Base-by-base conservation (phyloP, 2,329 filamentous ascomycete genomes). In the Verticillium nubilum region DNA sequence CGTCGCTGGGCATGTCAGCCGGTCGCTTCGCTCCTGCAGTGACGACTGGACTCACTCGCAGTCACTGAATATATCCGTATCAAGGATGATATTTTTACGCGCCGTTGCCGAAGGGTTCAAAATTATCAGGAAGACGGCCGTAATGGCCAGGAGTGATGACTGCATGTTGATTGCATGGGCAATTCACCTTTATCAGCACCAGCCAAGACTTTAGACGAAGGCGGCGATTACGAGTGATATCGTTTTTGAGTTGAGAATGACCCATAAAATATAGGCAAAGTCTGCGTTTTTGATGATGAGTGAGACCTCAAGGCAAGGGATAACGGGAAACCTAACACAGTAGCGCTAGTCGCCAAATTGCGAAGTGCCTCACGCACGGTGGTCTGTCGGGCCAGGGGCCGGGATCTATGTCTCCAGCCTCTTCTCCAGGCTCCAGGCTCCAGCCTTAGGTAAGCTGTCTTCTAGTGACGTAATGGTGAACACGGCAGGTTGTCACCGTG, bases 61-160 rank as follows among this genome's bases (percentile, higher is more conserved):
- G 57, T 80, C 78, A 35, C 74, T 76, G 64, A 76, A 78, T 12
- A 80, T 66, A 60, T 80, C 78, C 0, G 78, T 80, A 65, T 80
- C 78, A 26, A 80, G 70, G 54, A 80, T 75, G 31, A 80, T 66
- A 31, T 74, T 75, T 59, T 74, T 76, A 31, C 55, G 61, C 5
- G 59, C 55, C 29, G 58, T 33, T 5, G 27, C 52, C 7, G 23
- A 15, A 4, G 7, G 15, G 25, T 5, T n/a, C 15, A 28, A 19
- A 17, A 27, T 17, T 17, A 23, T 10, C 25, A 53, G 17, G 37
- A 12, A 7, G 3, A 17, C 15, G 25, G 26, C 23, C 13, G 10
- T 25, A 23, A 29, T 13, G 25, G 52, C 52, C 25, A 28, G 15
- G 4, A 53, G 13, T 17, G 25, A 53, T 17, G 25, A 17, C 17